Evolutionary conservation across 495 filamentous ascomycete species (phyloP), one percentile per base, ranked within the genome.

Genomic region (Parathielavia appendiculata): DNA sequence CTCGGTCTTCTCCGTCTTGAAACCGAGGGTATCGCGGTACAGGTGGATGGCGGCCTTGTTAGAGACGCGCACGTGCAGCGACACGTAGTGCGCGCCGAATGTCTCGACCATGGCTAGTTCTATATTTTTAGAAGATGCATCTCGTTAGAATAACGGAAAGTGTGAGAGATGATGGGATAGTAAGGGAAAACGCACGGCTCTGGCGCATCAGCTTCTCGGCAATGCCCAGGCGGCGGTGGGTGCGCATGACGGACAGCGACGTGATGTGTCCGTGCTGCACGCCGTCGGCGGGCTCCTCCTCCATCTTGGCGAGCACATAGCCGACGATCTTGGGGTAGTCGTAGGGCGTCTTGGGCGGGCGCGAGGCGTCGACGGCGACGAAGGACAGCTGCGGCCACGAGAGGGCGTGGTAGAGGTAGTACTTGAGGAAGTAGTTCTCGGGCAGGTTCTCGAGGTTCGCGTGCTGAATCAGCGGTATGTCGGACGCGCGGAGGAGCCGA

Each of bases 341-440:
- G 66, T 92, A 90, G n/a, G 84, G 87, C 54, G 76, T 80, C 73
- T 84, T 86, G 48, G 80, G 80, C 13, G 91, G 88, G 16, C 91
- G 84, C 16, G 85, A 85, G 17, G 86, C 82, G 71, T 97, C 92
- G 65, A 98, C 92, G 54, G 93, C 93, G 34, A 98, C 93, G 73
- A 90, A 97, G 66, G 87, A 92, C 51, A 97, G 84, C 71, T 97
- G 92, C 10, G 93, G 93, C 93, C 93, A 98, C 51, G 90, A 93
- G 54, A 97, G 83, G 8, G 93, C 93, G 75, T 98, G 93, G 83
- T 98, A 98, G 66, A 98, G 88, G 81, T 98, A 98, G 81, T 98
- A 98, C 83, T 98, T 98, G 75, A 95, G 85, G 75, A 97, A 97
- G 82, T 98, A 98, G 80, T 98, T 98, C 76, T 98, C 93, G 65